Evolutionary conservation across 768 basidiomycete genomes (phyloP), one percentile per base, ranked within the genome.

Genomic region (Suillus ampliporus): DNA sequence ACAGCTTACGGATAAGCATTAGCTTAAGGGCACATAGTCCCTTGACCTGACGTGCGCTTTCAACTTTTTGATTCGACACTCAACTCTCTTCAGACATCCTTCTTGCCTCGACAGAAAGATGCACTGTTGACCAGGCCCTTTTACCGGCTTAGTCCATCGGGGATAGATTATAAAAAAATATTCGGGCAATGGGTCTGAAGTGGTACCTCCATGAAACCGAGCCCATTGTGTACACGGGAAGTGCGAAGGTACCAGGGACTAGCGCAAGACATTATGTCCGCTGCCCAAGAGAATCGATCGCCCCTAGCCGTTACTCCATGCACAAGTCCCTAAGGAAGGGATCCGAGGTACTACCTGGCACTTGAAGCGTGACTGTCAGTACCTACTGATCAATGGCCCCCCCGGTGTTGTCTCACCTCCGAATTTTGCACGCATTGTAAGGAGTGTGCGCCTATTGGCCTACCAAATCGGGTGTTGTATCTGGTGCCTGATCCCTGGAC

Each of bases 191-290:
- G 40, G 10, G 6, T 28, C 21, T 19, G 17, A 40, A 38, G 54
- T 38, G 10, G 21, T 56, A 40, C 38, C 17, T 40, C 23, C 23
- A 17, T 40, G 23, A 40, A 40, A 26, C 23, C 19, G 17, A 26
- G 31, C 10, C 50, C 50, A 26, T 23, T 38, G 37, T 56, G 38
- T 26, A 28, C 54, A 1, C 17, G 54, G 37, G 23, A 38, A 26
- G 23, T 56, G 17, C 23, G 38, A 40, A 56, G 54, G 54, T 40
- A 56, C 54, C 54, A 56, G 54, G 54, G 54, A 37, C 53, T 37
- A 40, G 17, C 15, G 11, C 17, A 56, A 13, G 19, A 40, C 26
- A n/a, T 23, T 37, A 40, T 40, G 10, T 11, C 54, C 38, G 54
- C 38, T 28, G 37, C 54, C 54, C 38, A 38, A 40, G 37, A 23